These are phyloP conservation scores for Chlamydomonas urium DNA, from an alignment of 139 green algal species.

Conservation along the genomic window DNA sequence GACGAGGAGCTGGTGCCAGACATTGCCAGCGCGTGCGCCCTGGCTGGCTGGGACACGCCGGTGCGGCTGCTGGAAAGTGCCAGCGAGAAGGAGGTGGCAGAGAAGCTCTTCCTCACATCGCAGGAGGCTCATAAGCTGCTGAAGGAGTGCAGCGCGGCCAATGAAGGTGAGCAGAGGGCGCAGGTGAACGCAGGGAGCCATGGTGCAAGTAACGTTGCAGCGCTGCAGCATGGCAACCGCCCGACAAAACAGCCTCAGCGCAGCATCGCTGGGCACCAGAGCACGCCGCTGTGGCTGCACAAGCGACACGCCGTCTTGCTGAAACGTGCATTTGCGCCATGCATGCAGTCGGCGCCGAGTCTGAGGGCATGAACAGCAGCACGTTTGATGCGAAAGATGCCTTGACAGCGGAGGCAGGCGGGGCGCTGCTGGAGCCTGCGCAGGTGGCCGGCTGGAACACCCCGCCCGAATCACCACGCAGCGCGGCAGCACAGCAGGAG, in stretches of 20 bases:
- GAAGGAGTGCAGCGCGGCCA: neutral
- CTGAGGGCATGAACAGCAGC: neutral
- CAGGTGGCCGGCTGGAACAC: neutral
- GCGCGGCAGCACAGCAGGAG: neutral
- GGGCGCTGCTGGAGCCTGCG: neutral
- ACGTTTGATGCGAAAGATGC: neutral
- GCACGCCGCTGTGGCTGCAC: neutral
- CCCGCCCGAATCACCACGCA: neutral
- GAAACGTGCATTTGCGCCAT: neutral
- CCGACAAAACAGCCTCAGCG: neutral
- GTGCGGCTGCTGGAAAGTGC: neutral
- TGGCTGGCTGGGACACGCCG: too few relatives aligned
- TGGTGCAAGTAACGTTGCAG: neutral
- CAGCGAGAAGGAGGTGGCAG: neutral
- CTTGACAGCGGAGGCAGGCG: neutral
- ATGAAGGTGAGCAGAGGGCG: too few relatives aligned
- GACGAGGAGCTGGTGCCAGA: slow-evolving; percentile 10
- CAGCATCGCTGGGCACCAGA: neutral
- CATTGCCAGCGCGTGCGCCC: neutral
- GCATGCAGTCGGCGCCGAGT: neutral
- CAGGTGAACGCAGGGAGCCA: neutral
- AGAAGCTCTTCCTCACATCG: slow-evolving; percentile 17
- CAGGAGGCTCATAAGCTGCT: slow-evolving; percentile 16
- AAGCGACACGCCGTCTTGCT: neutral
- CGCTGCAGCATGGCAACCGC: neutral